Percentiles rank a stretch among this genome's conserved stretches.
Evolutionary conservation across 371 early-diverging fungal species (phyloP).

Genomic region (Saksenaea oblongispora): DNA sequence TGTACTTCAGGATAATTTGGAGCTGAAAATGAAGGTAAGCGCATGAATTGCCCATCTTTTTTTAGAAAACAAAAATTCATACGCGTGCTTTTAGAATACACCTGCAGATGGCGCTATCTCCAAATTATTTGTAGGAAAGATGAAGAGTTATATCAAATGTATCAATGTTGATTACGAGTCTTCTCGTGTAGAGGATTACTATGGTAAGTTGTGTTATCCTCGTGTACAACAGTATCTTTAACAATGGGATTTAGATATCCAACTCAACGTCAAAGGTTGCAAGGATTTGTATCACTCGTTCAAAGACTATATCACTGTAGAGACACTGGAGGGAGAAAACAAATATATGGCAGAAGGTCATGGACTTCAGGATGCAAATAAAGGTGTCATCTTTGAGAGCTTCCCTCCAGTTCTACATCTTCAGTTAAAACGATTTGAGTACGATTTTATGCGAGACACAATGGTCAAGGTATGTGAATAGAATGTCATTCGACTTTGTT

Average conservation of each 20-base stretch:
- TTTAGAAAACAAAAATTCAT: neutral
- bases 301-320: slow-evolving; percentile 81
- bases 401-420: slow-evolving; percentile 98
- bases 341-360: slow-evolving; percentile 95
- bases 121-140: slow-evolving; percentile 91
- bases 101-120: slow-evolving; percentile 90
- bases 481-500: neutral
- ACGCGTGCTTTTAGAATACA: slow-evolving; percentile 45
- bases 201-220: slow-evolving; percentile 42
- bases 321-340: slow-evolving; percentile 97
- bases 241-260: slow-evolving; percentile 69
- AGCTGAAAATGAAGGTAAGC: slow-evolving; percentile 69
- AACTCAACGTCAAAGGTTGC: slow-evolving; percentile 93
- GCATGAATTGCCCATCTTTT: neutral
- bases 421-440: slow-evolving; percentile 98
- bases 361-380: slow-evolving; percentile 96
- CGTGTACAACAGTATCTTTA: neutral
- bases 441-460: slow-evolving; percentile 89
- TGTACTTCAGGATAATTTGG: slow-evolving; percentile 93
- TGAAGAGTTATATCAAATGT: slow-evolving; percentile 94
- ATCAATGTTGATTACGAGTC: slow-evolving; percentile 92
- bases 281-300: slow-evolving; percentile 90
- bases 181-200: slow-evolving; percentile 78
- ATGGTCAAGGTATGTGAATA: slow-evolving; percentile 80
- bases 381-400: slow-evolving; percentile 92